Evolutionary conservation across 345 rosid genomes (phyloP), one percentile per base, ranked within the genome.

Genomic region (Bretschneidera sinensis): DNA sequence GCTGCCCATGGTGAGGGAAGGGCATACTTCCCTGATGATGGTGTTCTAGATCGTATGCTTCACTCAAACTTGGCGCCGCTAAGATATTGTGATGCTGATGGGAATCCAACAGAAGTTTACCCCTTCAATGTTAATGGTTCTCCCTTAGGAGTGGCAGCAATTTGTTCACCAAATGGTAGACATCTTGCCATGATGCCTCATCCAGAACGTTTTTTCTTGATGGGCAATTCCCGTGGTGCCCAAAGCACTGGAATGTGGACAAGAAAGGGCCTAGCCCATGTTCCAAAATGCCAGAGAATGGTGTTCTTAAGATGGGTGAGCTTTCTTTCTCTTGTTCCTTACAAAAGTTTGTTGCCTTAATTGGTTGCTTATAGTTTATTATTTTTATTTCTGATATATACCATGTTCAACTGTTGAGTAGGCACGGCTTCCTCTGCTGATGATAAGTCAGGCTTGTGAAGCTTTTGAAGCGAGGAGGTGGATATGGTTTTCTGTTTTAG

Each of bases 171-270:
- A 6, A 89, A 92, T 63, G 96, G 98, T 15, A 80, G 98, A 70
- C 97, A 92, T 79, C 80, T 92, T 5, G 98, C 96, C 1, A 85
- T 89, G 98, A 92, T 92, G 98, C 98, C 98, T 71, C 97, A 89
- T 66, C 98, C 98, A 4, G 98, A 92, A 64, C 91, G 97, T 21
- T 89, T 94, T 77, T 92, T 92, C 80, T 71, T 92, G 82, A 92
- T 92, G 98, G 97, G 98, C 98, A 92, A 56, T 89, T 60, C 65
- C 98, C 98, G 0, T 89, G 98, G 98, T 92, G 84, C 60, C 98
- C 96, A 10, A 81, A 57, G 57, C 65, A 84, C 65, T 92, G 98
- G 98, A 71, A 77, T 21, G 83, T 89, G 57, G 91, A 87, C 55
- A 87, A 84, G 78, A 81, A 73, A 59, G 96, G 98, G 9, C 96